phyloP scores from a whole-genome alignment of 2,329 filamentous ascomycete genomes.

The Penicillium sp. region DNA sequence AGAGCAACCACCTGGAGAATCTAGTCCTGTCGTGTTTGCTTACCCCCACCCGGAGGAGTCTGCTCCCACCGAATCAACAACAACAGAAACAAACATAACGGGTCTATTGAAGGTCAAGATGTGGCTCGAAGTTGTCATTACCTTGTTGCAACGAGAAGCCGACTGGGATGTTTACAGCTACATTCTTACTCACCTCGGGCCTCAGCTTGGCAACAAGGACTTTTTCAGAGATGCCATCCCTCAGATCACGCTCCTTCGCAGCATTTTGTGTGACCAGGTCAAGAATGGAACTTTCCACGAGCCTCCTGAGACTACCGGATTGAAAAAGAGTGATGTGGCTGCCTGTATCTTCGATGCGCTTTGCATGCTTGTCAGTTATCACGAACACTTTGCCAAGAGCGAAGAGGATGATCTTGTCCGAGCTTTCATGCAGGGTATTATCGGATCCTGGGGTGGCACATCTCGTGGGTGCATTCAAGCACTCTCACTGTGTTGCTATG shows the following conservation, averaged over 20 bases:
- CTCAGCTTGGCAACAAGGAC: slow-evolving; percentile 85
- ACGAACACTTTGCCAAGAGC: slow-evolving; percentile 75
- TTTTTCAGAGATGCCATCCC: slow-evolving; percentile 72
- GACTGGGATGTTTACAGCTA: slow-evolving; percentile 96
- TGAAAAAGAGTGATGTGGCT: slow-evolving; percentile 84
- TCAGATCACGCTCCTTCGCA: slow-evolving; percentile 73
- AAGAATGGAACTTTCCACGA: slow-evolving; percentile 74
- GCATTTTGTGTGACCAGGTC: slow-evolving; percentile 77
- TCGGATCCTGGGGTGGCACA: slow-evolving; percentile 79
- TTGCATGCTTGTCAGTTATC: slow-evolving; percentile 86
- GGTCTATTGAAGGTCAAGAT: slow-evolving; percentile 57
- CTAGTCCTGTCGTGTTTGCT: slow-evolving; percentile 53
- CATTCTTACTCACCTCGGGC: slow-evolving; percentile 77
- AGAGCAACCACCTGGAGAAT: slow-evolving; percentile 49
- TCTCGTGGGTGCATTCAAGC: slow-evolving; percentile 94
- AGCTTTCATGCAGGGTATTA: slow-evolving; percentile 74
- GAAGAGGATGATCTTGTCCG: slow-evolving; percentile 89
- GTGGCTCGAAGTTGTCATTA: slow-evolving; percentile 76
- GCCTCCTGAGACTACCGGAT: slow-evolving; percentile 71
- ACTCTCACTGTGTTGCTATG: slow-evolving; percentile 89
- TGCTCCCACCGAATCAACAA: slow-evolving; percentile 23
- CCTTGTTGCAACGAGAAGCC: slow-evolving; percentile 69
- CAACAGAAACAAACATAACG: slow-evolving; percentile 29
- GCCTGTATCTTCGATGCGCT: slow-evolving; percentile 84
- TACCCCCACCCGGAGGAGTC: slow-evolving; percentile 42